These are phyloP conservation scores for Lycium ferocissimum DNA, from an alignment of 257 asterid genomes.

Conservation along the genomic window DNA sequence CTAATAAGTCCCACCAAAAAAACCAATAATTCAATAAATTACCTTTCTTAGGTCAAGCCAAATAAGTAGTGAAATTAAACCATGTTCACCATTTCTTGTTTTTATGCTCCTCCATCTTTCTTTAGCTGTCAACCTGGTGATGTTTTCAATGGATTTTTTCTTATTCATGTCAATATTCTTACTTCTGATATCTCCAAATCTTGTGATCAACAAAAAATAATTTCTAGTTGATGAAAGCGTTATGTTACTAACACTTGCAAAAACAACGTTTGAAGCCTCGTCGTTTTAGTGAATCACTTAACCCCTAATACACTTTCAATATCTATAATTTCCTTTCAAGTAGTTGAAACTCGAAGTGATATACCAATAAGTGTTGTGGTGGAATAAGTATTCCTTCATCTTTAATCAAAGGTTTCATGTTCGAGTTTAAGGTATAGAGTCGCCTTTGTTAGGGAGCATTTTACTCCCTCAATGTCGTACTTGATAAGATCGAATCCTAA, in stretches of 20 bases:
- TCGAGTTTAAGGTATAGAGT: too few species aligned
- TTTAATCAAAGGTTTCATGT: background rate
- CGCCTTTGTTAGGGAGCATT: too few species aligned
- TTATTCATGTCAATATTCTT: background rate
- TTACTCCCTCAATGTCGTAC: too few species aligned
- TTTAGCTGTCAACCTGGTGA: background rate
- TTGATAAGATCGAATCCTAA: too few species aligned
- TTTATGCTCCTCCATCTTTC: background rate
- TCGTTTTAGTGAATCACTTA: background rate
- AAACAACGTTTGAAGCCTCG: background rate
- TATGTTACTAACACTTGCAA: background rate
- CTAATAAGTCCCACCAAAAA: background rate
- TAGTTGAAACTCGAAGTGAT: background rate
- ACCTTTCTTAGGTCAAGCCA: conserved; percentile 25
- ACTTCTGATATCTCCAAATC: background rate
- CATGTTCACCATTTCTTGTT: conserved; percentile 10
- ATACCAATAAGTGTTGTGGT: too few species aligned
- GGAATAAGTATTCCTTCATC: background rate
- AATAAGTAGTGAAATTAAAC: background rate
- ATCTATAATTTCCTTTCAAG: background rate
- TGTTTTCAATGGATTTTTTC: background rate
- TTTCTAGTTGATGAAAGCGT: too few species aligned
- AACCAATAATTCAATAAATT: conserved; percentile 23
- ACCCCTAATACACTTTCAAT: background rate
- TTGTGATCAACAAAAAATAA: background rate